Conservation (phyloP, 441 rosid genomes). For the Croton setiger region DNA sequence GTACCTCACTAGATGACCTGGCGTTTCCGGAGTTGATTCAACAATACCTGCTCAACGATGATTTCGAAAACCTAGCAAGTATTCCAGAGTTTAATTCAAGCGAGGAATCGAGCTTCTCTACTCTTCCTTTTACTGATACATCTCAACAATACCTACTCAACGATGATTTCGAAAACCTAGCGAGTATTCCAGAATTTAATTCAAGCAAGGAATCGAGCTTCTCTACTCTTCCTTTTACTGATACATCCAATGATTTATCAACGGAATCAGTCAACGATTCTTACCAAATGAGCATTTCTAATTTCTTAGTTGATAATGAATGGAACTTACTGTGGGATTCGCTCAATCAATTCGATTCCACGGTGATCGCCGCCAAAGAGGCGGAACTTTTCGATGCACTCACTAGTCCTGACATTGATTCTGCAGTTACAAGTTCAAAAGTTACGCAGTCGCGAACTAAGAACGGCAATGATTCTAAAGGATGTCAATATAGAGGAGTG, state of each 20-base stretch:
- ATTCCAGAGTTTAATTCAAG: background rate
- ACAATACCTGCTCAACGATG: constrained; percentile 24
- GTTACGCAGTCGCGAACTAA: background rate
- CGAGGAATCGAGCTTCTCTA: background rate
- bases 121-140: too few relatives aligned
- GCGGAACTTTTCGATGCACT: background rate
- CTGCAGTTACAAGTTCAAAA: background rate
- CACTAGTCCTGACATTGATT: background rate
- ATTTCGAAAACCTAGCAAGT: constrained; percentile 6
- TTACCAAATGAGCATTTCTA: background rate
- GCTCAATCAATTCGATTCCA: background rate
- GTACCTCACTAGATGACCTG: constrained; percentile 1
- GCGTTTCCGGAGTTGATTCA: constrained; percentile 21
- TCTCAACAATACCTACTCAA: constrained; percentile 20
- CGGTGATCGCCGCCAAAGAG: background rate
- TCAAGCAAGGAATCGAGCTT: background rate
- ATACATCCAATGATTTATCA: background rate
- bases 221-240: background rate
- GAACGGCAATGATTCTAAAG: background rate
- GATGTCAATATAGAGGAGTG: constrained; percentile 37
- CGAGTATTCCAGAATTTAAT: background rate
- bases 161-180: constrained; percentile 13
- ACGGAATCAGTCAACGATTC: background rate
- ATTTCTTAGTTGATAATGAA: background rate
- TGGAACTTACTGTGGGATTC: background rate